Evolutionary conservation across 2,329 filamentous ascomycete genomes (phyloP), one percentile per base, ranked within the genome.

Genomic region (Fusarium sp.): DNA sequence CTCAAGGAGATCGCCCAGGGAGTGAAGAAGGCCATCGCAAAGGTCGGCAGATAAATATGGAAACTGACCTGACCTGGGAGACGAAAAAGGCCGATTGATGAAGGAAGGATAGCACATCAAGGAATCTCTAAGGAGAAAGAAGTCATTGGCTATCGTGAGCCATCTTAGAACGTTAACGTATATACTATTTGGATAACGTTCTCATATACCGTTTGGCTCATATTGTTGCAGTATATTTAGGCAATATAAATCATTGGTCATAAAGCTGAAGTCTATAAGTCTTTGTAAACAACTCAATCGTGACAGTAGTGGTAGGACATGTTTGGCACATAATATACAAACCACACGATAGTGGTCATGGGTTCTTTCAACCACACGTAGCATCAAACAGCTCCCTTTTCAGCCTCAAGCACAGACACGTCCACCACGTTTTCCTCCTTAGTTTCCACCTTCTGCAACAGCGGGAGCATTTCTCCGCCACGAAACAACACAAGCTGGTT

Each of bases 401-500:
- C 59, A 32, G 27, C n/a, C 32, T 57, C 41, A 41, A 54, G 28
- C 8, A 27, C 50, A 42, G 55, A 30, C 12, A 68, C 30, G 13
- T 25, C 53, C 34, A 55, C 43, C 16, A n/a, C 30, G 7, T 56
- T 61, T 12, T 37, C 48, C 21, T 62, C 45, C 20, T 59, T 46
- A 4, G 43, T 41, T 8, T 50, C 40, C 23, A 21, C 20, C 53
- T 47, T 69, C 32, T 66, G 42, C 27, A 72, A n/a, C 34, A 76
- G 42, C 2, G 76, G 75, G 21, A 84, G 37, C 41, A 77, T 72
- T 71, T 78, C 80, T 3, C 87, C 88, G 55, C 85, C 82, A 79
- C 82, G 86, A 8, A 83, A 85, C 71, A 90, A 76, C 18, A 87
- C 79, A 32, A 89, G 72, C 63, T 83, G 80, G 46, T 79, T 77